These are phyloP conservation scores for Calocera viscosa DNA, from an alignment of 768 basidiomycete species.

Conservation along the genomic window DNA sequence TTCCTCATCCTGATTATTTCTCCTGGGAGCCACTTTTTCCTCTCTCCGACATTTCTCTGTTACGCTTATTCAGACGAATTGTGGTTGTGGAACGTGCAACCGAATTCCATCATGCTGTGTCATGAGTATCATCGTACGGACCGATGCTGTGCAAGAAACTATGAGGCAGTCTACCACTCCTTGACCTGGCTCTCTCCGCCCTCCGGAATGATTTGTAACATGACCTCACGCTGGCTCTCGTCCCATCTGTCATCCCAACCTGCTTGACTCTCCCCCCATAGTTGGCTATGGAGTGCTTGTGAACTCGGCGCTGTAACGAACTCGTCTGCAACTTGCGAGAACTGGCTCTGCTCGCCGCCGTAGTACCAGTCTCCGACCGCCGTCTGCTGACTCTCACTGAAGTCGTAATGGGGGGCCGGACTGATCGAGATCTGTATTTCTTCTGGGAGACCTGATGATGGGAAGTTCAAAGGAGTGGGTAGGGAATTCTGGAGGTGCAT, in stretches of 20 bases:
- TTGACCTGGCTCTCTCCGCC: background rate
- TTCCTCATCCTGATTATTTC: background rate
- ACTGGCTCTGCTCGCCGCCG: background rate
- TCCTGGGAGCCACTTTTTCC: no score
- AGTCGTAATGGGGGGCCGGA: background rate
- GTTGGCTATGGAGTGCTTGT: background rate
- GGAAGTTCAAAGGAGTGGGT: background rate
- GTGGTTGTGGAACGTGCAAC: no score
- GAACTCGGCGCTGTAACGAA: background rate
- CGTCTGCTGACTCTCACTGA: constrained; percentile 4
- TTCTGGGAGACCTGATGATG: background rate
- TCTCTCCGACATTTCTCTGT: no score
- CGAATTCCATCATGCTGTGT: no score
- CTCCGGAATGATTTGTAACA: constrained; percentile 2
- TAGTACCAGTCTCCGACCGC: constrained; percentile 6
- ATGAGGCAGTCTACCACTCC: background rate
- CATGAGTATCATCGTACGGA: no score
- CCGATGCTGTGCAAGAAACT: background rate
- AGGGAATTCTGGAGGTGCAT: background rate
- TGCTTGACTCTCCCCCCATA: background rate
- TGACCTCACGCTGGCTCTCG: background rate
- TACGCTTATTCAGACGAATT: no score
- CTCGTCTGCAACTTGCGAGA: background rate
- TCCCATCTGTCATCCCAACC: background rate
- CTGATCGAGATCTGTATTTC: background rate